phyloP scores from a whole-genome alignment of 371 early-diverging fungal genomes.

The Mortierella sp. region DNA sequence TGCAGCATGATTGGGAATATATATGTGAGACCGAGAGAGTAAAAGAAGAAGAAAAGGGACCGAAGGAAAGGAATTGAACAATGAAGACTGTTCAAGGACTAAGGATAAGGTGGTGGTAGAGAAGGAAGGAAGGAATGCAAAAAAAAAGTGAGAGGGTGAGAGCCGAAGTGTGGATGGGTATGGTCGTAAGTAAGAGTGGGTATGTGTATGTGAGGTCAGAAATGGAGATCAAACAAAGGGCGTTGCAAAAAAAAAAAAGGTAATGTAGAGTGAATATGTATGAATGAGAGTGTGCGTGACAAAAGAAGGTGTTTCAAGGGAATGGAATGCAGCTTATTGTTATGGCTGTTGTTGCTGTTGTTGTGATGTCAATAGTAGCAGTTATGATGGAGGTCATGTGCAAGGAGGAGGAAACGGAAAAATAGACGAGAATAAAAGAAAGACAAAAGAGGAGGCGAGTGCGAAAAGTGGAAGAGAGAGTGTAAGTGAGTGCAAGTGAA shows the following conservation, averaged over 20 bases:
- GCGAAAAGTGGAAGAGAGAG: conserved; percentile 3
- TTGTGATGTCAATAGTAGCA: background rate
- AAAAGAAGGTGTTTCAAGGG: background rate
- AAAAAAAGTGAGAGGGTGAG: background rate
- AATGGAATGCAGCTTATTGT: background rate
- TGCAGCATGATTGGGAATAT: conserved; percentile 3
- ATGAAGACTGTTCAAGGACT: background rate
- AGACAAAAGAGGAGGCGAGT: background rate
- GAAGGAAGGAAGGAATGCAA: background rate
- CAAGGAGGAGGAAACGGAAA: background rate
- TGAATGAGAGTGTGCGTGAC: background rate
- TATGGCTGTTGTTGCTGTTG: background rate
- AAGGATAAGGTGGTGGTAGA: background rate
- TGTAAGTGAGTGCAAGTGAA: background rate
- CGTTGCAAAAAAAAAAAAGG: background rate
- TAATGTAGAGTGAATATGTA: background rate
- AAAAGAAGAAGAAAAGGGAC: background rate
- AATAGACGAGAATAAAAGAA: background rate
- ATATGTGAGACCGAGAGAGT: background rate
- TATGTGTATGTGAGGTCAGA: background rate
- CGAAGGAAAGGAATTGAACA: background rate
- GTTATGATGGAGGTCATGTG: background rate
- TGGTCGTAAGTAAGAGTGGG: background rate
- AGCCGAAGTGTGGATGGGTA: background rate
- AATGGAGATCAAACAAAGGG: background rate